These are phyloP conservation scores for Suhomyces ambrosiae DNA, from an alignment of 1,139 yeast species.

Conservation along the genomic window DNA sequence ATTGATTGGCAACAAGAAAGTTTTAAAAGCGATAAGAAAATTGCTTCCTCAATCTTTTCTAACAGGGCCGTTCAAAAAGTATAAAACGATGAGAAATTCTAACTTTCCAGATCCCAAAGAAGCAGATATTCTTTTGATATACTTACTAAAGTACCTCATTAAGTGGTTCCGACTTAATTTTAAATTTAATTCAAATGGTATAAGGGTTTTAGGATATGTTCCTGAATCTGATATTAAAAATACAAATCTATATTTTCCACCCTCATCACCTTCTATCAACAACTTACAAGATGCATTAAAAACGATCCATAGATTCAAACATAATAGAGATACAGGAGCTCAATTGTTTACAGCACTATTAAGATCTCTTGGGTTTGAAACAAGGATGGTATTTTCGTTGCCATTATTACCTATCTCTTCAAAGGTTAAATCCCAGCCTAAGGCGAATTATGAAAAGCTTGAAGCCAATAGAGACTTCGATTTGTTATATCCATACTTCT, in stretches of 20 bases:
- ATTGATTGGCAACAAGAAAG: constrained; percentile 23
- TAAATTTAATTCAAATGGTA: constrained; percentile 36
- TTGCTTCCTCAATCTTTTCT: constrained; percentile 29
- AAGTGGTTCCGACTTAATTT: constrained; percentile 44
- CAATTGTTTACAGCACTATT: constrained; percentile 38
- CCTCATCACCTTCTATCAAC: constrained; percentile 20
- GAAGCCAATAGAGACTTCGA: constrained; percentile 36
- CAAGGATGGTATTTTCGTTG: constrained; percentile 37
- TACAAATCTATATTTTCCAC: constrained; percentile 25
- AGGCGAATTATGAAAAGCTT: constrained; percentile 24
- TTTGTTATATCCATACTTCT: constrained; percentile 40
- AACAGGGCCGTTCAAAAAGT: constrained; percentile 20
- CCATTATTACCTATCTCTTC: constrained; percentile 30
- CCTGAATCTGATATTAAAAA: constrained; percentile 16
- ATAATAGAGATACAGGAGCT: constrained; percentile 43
- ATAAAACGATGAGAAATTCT: not conserved
- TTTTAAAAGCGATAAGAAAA: constrained; percentile 28
- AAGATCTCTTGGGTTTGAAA: constrained; percentile 35
- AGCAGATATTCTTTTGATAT: constrained; percentile 30
- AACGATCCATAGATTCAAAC: constrained; percentile 29
- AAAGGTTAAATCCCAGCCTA: constrained; percentile 26
- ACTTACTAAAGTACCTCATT: constrained; percentile 36
- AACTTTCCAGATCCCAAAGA: constrained; percentile 8
- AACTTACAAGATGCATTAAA: constrained; percentile 19
- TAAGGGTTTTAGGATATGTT: constrained; percentile 36